Conservation (phyloP, 305 asterid species). For the Withania somnifera region DNA sequence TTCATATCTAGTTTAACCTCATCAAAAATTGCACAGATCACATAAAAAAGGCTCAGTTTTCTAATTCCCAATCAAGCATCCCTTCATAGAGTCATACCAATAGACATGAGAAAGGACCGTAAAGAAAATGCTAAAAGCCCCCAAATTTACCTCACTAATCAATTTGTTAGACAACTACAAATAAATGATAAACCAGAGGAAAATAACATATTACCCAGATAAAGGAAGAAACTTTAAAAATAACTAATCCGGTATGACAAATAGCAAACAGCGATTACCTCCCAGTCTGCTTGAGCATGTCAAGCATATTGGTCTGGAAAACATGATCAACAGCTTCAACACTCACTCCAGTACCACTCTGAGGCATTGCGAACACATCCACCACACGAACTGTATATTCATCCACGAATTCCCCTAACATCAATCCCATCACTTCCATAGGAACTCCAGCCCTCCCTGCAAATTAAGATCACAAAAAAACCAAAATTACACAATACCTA, state of each 20-base stretch:
- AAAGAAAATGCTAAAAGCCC: not conserved
- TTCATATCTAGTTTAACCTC: not conserved
- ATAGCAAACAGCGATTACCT: slow-evolving; percentile 27
- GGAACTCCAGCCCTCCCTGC: slow-evolving; percentile 97
- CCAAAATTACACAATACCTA: slow-evolving; percentile 1
- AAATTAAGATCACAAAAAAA: slow-evolving; percentile 2
- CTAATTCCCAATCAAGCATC: not conserved
- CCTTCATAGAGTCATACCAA: not conserved
- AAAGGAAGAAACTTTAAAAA: not conserved
- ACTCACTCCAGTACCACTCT: slow-evolving; percentile 97
- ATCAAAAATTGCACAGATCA: not conserved
- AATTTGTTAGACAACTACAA: not conserved
- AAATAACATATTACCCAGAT: not conserved
- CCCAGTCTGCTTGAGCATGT: slow-evolving; percentile 98
- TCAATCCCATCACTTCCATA: slow-evolving; percentile 98
- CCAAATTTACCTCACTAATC: not conserved
- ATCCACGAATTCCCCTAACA: slow-evolving; percentile 96
- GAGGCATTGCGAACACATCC: slow-evolving; percentile 97
- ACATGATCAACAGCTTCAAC: slow-evolving; percentile 98
- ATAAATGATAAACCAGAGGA: not conserved
- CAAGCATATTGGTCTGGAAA: slow-evolving; percentile 97
- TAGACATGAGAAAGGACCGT: not conserved
- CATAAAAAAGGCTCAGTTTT: not conserved
- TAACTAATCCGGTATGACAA: not conserved
- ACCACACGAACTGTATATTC: slow-evolving; percentile 96